Evolutionary conservation across 441 rosid species (phyloP).

Genomic region (Brassica hybrid): DNA sequence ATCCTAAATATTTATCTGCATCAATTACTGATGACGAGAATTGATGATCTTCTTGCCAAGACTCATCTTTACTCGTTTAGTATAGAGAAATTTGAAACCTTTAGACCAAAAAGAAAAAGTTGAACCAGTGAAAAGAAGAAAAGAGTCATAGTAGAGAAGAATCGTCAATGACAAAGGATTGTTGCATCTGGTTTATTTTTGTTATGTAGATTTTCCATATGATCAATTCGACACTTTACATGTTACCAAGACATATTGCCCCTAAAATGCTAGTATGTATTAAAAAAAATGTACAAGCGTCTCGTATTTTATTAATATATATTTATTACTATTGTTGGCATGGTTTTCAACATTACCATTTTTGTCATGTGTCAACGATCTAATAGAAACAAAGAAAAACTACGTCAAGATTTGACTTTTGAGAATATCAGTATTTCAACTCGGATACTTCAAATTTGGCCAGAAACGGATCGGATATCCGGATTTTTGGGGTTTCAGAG

Average conservation of each 20-base stretch:
- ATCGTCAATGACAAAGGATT: not conserved
- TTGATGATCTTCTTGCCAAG: not conserved
- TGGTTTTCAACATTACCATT: not conserved
- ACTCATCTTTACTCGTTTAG: not conserved
- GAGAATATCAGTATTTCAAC: constrained; percentile 6
- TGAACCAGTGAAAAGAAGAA: not conserved
- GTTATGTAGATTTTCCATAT: not conserved
- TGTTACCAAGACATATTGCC: not conserved
- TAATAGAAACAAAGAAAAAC: not conserved
- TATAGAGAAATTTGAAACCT: not conserved
- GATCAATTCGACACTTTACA: not conserved
- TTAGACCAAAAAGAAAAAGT: too few species aligned
- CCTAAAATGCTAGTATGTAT: not conserved
- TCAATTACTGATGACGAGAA: not conserved
- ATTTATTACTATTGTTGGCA: not conserved
- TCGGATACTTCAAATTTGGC: not conserved
- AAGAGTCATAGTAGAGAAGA: not conserved
- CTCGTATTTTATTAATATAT: not conserved
- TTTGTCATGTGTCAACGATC: constrained; percentile 2
- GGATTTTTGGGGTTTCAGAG: too few species aligned
- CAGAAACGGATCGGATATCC: too few species aligned
- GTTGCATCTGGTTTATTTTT: not conserved
- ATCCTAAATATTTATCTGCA: too few species aligned
- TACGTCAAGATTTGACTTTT: not conserved
- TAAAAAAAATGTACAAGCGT: not conserved